Evolutionary conservation across 83 land plant genomes (phyloP), one percentile per base, ranked within the genome.

Genomic region (Diphasiastrum complanatum): DNA sequence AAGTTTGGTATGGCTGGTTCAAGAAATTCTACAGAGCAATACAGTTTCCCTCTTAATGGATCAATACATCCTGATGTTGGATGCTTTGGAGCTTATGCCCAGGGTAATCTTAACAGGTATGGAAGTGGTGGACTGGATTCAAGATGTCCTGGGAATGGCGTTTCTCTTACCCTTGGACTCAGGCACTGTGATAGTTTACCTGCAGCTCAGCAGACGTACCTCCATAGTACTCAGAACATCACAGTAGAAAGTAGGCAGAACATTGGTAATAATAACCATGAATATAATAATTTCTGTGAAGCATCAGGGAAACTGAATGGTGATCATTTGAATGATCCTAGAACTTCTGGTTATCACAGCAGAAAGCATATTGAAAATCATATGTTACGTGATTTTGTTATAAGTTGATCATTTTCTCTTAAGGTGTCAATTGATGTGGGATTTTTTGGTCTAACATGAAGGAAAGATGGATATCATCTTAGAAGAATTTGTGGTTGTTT

Each of bases 111-210:
- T 6, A 75, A 64, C 19, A 66, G 77, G 56, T 76, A 72, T 43
- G 72, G 57, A 45, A 64, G 66, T 11, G 72, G 71, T 26, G 75
- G 67, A 22, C 80, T 84, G 27, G 33, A 72, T 0, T 55, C 68
- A 8, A 72, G 68, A 27, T 75, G 59, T 51, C n/a, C 83, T 2
- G 74, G 74, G 46, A 45, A 52, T 64, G 81, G 77, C 5, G 84
- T 86, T 4, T 86, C 87, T 4, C 73, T 86, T 27, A 86, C 87
- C 18, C 75, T 86, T 5, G 91, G 87, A n/a, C 86, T 86, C 14
- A 83, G 73, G 8, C 91, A 80, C 54, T 78, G 79, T 38, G 84
- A 80, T 30, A 56, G 47, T 30, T 54, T 79, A 16, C 51, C 77
- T 22, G 78, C 58, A 14, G 62, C 74, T 12, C 83, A 77, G 27